A percentile compares a stretch with the other conserved stretches of the same genome.
Conservation (phyloP, 2,329 filamentous ascomycete species). For the Catunica adiposa region DNA sequence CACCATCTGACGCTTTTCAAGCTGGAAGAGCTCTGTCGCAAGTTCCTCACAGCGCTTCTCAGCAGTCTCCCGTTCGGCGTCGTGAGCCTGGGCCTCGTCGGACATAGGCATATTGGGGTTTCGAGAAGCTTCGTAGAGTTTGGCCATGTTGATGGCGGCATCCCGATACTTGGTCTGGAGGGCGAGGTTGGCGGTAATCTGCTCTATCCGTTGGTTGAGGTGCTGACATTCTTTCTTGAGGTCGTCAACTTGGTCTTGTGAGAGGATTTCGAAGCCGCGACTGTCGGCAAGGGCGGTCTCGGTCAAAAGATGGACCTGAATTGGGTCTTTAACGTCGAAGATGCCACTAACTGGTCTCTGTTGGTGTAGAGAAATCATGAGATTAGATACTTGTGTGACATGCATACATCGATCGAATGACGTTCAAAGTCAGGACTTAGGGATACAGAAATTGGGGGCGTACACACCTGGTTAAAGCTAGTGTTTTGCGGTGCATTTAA, state of each 20-base stretch:
- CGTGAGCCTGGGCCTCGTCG: slow-evolving; percentile 41
- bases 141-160: slow-evolving; percentile 72
- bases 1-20: slow-evolving; percentile 62
- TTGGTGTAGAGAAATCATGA: slow-evolving; percentile 21
- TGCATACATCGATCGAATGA: neutral
- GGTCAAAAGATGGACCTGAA: slow-evolving; percentile 80
- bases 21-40: slow-evolving; percentile 58
- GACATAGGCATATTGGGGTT: slow-evolving; percentile 30
- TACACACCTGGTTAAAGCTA: slow-evolving; percentile 9
- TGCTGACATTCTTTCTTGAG: slow-evolving; percentile 73
- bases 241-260: slow-evolving; percentile 78
- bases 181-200: slow-evolving; percentile 64
- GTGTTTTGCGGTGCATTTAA: slow-evolving; percentile 8
- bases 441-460: neutral
- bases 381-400: neutral
- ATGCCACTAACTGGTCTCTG: slow-evolving; percentile 37
- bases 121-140: slow-evolving; percentile 38
- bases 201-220: slow-evolving; percentile 61
- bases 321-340: slow-evolving; percentile 48
- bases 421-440: neutral
- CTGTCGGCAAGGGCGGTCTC: slow-evolving; percentile 88
- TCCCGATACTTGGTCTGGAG: slow-evolving; percentile 91
- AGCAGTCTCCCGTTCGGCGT: slow-evolving; percentile 57
- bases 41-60: slow-evolving; percentile 75
- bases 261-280: slow-evolving; percentile 66